Evolutionary conservation across 176 grass and related monocot genomes (phyloP).

Genomic region (Triticum dicoccoides): DNA sequence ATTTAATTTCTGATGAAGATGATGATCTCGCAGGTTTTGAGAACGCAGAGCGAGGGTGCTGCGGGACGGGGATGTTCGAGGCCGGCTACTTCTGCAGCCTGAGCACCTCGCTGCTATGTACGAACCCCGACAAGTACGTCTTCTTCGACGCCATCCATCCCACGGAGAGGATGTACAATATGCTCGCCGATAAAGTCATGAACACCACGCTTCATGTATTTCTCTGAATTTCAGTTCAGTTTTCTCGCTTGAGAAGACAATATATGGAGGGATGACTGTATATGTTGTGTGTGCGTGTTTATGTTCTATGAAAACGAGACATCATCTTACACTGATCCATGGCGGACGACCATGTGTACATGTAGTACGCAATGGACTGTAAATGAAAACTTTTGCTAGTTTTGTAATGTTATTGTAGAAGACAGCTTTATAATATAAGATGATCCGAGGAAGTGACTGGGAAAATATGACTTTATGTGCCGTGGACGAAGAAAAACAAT

Average conservation of each 20-base stretch:
- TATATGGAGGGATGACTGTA: neutral
- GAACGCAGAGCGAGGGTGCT: constrained; percentile 63
- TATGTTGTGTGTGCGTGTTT: neutral
- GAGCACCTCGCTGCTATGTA: constrained; percentile 28
- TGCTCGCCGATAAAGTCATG: constrained; percentile 46
- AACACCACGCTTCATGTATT: constrained; percentile 51
- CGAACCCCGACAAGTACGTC: constrained; percentile 46
- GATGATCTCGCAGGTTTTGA: constrained; percentile 51
- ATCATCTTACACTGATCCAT: neutral
- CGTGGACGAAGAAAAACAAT: too few species aligned
- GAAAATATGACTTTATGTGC: too few species aligned
- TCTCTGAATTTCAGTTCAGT: constrained; percentile 3
- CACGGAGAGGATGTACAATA: constrained; percentile 57
- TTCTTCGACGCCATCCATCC: constrained; percentile 77
- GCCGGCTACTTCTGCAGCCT: constrained; percentile 59
- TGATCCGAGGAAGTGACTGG: too few species aligned
- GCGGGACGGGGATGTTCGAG: constrained; percentile 68
- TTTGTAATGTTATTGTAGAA: neutral
- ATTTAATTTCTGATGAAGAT: neutral
- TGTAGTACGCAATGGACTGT: neutral
- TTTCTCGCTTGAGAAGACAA: neutral
- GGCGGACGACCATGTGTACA: neutral
- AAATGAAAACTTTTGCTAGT: neutral
- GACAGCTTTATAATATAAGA: too few species aligned
- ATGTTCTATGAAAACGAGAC: neutral